Evolutionary conservation across 2,329 filamentous ascomycete species (phyloP), one percentile per base, ranked within the genome.

Genomic region (Phoma sp.): DNA sequence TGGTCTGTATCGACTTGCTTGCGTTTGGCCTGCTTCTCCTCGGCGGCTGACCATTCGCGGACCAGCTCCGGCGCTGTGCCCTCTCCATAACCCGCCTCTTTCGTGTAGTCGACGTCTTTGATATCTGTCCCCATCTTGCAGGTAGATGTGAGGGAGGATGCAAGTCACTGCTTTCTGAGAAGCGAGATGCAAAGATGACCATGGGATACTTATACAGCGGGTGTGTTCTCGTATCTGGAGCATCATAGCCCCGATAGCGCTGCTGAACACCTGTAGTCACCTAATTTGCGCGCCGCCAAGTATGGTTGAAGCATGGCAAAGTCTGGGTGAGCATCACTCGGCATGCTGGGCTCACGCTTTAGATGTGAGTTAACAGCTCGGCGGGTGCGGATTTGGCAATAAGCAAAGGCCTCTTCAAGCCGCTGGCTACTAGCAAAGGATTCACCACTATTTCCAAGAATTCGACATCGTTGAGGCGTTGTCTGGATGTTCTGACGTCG

Each of bases 1-100:
- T 22, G n/a, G 2, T 8, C 4, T 29, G 17, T 2, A 24, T 43
- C 35, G 4, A 46, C 49, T 40, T 57, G 73, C 70, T 73, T 74
- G 32, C 69, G 61, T 48, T 67, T 67, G 12, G 67, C 69, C n/a
- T 58, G 60, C n/a, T 58, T 63, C 48, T 74, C 71, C 48, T 73
- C 71, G 2, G 48, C 66, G 4, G 56, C 58, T 4, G 65, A 69
- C 71, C 71, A 74, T 46, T 63, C 61, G 36, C 49, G 41, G 17
- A 52, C 41, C 27, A 52, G 35, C 21, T n/a, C 27, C 41, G 49
- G 49, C 35, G 45, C 49, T 13, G 38, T 19, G 9, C 5, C 6
- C 12, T 31, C 29, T 15, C 40, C 53, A 38, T 52, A 44, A 7
- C 48, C 43, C 1, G 35, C 51, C 31, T 24, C 38, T 25, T 59